phyloP scores from a whole-genome alignment of 2,329 filamentous ascomycete species.

The Paecilomyces sp. region DNA sequence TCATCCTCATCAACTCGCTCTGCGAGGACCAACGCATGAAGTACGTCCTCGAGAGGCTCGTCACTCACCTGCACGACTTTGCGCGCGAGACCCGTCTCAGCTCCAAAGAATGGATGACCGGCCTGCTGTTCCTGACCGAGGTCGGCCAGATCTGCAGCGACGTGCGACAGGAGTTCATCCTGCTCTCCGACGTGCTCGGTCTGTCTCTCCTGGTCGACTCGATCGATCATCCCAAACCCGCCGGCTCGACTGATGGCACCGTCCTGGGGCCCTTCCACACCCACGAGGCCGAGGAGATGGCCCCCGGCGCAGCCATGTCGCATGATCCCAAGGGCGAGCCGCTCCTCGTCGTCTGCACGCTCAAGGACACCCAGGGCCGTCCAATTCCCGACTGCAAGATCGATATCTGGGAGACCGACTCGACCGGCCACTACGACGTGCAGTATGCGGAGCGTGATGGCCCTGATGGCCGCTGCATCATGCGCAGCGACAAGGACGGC shows the following conservation, averaged over 20 bases:
- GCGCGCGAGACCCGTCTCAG: conserved; percentile 70
- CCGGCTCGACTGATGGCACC: conserved; percentile 64
- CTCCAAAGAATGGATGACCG: conserved; percentile 71
- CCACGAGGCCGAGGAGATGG: conserved; percentile 57
- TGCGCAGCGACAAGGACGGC: conserved; percentile 63
- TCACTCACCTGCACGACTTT: conserved; percentile 75
- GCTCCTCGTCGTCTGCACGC: conserved; percentile 64
- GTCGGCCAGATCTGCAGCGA: conserved; percentile 68
- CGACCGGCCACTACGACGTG: conserved; percentile 73
- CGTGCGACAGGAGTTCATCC: conserved; percentile 71
- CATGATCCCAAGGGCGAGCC: conserved; percentile 63
- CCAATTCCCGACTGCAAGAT: conserved; percentile 62
- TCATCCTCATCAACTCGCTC: conserved; percentile 66
- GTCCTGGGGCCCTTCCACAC: conserved; percentile 80
- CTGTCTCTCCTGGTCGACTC: conserved; percentile 73
- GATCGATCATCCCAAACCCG: conserved; percentile 76
- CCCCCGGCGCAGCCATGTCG: conserved; percentile 56
- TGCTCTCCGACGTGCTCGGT: conserved; percentile 72
- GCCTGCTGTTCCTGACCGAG: conserved; percentile 62
- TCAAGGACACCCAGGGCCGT: conserved; percentile 57
- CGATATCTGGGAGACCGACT: conserved; percentile 82
- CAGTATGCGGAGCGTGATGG: conserved; percentile 59
- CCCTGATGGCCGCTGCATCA: conserved; percentile 66
- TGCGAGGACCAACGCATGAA: conserved; percentile 58
- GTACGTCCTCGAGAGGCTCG: conserved; percentile 66